A percentile compares a stretch with the other conserved stretches of the same genome.
Conservation (phyloP, 1,284 basidiomycete species). For the Ustilago tritici region DNA sequence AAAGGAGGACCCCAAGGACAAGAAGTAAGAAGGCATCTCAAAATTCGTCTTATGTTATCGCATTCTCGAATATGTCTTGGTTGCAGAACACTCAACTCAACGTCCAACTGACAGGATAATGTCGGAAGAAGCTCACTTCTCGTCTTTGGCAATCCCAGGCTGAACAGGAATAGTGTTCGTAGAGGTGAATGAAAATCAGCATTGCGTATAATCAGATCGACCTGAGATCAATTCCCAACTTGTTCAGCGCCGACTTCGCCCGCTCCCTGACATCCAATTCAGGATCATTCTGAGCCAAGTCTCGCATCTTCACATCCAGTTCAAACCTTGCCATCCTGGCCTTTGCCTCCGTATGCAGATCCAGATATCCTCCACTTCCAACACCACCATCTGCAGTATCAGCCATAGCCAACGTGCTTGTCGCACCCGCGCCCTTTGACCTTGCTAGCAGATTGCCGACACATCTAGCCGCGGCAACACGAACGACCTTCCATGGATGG, state of each 20-base stretch:
- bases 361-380: slow-evolving; percentile 5
- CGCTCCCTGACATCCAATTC: slow-evolving; percentile 52
- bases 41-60: neutral
- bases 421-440: slow-evolving; percentile 2
- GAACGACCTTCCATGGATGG: slow-evolving; percentile 46
- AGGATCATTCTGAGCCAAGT: slow-evolving; percentile 37
- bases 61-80: neutral
- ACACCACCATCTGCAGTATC: neutral
- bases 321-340: slow-evolving; percentile 34
- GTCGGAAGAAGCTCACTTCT: neutral
- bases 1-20: slow-evolving; percentile 69
- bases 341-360: slow-evolving; percentile 31
- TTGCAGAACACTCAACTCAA: neutral
- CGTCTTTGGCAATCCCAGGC: neutral
- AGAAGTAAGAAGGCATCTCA: slow-evolving; percentile 48
- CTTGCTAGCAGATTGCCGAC: slow-evolving; percentile 35
- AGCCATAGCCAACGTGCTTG: slow-evolving; percentile 7
- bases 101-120: neutral
- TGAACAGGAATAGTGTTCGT: neutral
- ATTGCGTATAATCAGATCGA: slow-evolving; percentile 1
- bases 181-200: neutral
- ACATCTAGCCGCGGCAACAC: slow-evolving; percentile 45
- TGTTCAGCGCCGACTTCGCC: slow-evolving; percentile 38
- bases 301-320: slow-evolving; percentile 33
- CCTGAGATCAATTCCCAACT: slow-evolving; percentile 24